phyloP scores from a whole-genome alignment of 805 yeast species.

The Saccharomyces paradoxus region DNA sequence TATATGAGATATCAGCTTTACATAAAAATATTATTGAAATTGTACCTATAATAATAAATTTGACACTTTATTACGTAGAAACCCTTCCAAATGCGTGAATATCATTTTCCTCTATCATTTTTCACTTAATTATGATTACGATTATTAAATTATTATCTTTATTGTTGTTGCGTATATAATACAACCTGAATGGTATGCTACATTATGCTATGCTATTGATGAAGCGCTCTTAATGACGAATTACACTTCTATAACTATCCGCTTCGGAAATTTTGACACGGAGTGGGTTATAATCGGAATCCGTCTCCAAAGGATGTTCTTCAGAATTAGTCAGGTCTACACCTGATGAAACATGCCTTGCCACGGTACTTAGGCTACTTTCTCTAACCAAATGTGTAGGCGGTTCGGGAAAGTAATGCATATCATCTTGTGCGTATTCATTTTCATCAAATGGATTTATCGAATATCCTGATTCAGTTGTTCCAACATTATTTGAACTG shows the following conservation, averaged over 20 bases:
- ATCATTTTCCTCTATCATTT: neutral
- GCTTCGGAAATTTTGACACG: slow-evolving; percentile 4
- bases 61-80: neutral
- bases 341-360: slow-evolving; percentile 8
- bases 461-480: slow-evolving; percentile 4
- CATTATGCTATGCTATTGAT: neutral
- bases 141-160: neutral
- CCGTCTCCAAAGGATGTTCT: slow-evolving; percentile 1
- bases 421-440: slow-evolving; percentile 4
- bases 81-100: neutral
- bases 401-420: slow-evolving; percentile 10
- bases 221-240: slow-evolving; percentile 4
- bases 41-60: neutral
- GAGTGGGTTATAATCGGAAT: neutral
- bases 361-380: slow-evolving; percentile 18
- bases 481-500: slow-evolving; percentile 9
- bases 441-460: slow-evolving; percentile 1
- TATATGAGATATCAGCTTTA: neutral
- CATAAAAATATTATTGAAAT: neutral
- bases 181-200: neutral
- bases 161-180: neutral
- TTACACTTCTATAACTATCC: slow-evolving; percentile 12
- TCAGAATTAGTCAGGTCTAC: slow-evolving; percentile 1
- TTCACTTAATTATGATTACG: neutral
- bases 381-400: slow-evolving; percentile 9